Evolutionary conservation across 257 asterid genomes (phyloP).

Genomic region (Solanum infundibuliforme): DNA sequence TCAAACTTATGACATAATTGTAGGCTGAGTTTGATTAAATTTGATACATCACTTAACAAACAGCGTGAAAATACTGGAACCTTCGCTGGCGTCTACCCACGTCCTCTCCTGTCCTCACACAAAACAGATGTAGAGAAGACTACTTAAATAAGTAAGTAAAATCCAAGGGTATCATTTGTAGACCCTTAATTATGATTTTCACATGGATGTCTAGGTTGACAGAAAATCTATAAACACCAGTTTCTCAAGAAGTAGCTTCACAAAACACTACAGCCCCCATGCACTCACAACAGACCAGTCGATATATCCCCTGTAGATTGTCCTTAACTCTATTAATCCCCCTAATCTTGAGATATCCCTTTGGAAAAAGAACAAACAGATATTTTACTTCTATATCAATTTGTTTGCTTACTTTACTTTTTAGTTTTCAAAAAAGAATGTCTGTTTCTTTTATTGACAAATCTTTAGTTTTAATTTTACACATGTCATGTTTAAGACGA

Average conservation of each 20-base stretch:
- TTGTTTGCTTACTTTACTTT: not conserved
- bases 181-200: not conserved
- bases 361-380: not conserved
- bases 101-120: not conserved
- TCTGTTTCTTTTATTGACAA: not conserved
- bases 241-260: not conserved
- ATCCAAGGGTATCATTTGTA: not conserved
- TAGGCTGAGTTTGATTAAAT: not conserved
- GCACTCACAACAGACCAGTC: not conserved
- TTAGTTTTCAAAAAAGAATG: not conserved
- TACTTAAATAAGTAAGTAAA: not conserved
- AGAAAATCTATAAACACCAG: not conserved
- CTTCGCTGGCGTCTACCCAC: not conserved
- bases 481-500: not conserved
- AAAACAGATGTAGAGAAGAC: not conserved
- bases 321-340: not conserved
- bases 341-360: not conserved
- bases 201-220: not conserved
- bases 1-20: not conserved
- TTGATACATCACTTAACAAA: not conserved
- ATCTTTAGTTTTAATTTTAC: not conserved
- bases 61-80: not conserved
- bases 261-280: not conserved
- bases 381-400: not conserved
- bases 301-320: not conserved